Percentiles rank a stretch among this genome's conserved stretches.
These are phyloP conservation scores for Kandelia obovata DNA, from an alignment of 345 rosid species.

Conservation along the genomic window DNA sequence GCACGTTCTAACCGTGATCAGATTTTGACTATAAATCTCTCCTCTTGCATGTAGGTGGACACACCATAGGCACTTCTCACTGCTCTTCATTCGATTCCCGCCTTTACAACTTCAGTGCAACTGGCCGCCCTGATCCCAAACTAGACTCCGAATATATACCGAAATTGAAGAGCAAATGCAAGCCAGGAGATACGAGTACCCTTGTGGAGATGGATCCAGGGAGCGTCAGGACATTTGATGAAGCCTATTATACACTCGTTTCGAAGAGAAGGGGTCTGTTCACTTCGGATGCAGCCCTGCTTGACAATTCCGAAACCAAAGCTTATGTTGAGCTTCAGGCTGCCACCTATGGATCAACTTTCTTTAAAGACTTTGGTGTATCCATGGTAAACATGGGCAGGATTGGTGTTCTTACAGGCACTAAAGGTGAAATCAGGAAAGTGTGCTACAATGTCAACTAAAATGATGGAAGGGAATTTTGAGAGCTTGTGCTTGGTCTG, in stretches of 20 bases:
- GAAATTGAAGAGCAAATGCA: constrained; percentile 38
- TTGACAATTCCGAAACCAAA: constrained; percentile 41
- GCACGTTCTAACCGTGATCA: no score
- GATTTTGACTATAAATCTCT: not conserved
- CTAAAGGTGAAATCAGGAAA: constrained; percentile 50
- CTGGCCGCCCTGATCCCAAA: constrained; percentile 46
- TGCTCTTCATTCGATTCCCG: constrained; percentile 47
- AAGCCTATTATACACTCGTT: constrained; percentile 41
- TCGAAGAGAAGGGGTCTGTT: constrained; percentile 58
- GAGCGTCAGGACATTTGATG: constrained; percentile 56
- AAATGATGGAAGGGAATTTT: not conserved
- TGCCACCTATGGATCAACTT: constrained; percentile 23
- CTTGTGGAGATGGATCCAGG: constrained; percentile 73
- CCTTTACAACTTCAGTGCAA: constrained; percentile 71
- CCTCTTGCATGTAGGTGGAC: constrained; percentile 38
- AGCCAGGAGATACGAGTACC: constrained; percentile 40
- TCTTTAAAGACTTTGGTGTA: constrained; percentile 55
- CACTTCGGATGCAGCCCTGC: constrained; percentile 62
- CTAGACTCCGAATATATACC: constrained; percentile 40
- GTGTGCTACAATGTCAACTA: constrained; percentile 48
- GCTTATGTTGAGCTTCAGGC: constrained; percentile 40
- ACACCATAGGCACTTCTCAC: constrained; percentile 64
- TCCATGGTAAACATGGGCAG: constrained; percentile 76
- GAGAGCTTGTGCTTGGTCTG: no score
- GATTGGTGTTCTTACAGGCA: constrained; percentile 54